Evolutionary conservation across 768 basidiomycete genomes (phyloP).

Genomic region (Holtermanniella nyarrowii): DNA sequence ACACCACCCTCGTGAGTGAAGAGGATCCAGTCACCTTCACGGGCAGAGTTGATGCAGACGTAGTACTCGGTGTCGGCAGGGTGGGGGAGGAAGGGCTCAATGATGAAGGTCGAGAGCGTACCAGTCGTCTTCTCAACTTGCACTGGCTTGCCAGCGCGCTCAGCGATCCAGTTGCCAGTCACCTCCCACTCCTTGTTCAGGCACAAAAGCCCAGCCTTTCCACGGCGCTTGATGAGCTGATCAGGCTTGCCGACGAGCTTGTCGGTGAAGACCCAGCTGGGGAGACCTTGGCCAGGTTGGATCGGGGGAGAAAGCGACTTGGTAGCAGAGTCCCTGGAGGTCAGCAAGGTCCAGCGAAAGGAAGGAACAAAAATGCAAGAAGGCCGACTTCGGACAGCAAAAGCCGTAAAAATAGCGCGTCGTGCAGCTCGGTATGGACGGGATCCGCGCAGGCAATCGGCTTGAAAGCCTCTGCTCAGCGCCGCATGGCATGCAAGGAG

Average conservation of each 20-base stretch:
- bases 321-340: slow-evolving; percentile 37
- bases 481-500: background rate
- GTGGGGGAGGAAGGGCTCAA: slow-evolving; percentile 98
- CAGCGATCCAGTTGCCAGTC: slow-evolving; percentile 74
- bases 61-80: slow-evolving; percentile 91
- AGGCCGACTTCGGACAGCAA: background rate
- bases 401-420: background rate
- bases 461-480: background rate
- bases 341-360: background rate
- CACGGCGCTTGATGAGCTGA: slow-evolving; percentile 98
- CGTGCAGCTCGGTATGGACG: background rate
- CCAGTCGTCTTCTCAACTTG: slow-evolving; percentile 92
- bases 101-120: slow-evolving; percentile 91
- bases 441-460: slow-evolving; percentile 1
- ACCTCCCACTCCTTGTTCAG: slow-evolving; percentile 89
- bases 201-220: slow-evolving; percentile 89
- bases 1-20: slow-evolving; percentile 99
- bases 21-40: slow-evolving; percentile 90
- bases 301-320: slow-evolving; percentile 40
- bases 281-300: slow-evolving; percentile 40
- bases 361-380: too few species aligned
- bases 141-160: slow-evolving; percentile 83
- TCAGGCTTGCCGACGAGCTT: slow-evolving; percentile 45
- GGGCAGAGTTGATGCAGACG: slow-evolving; percentile 91
- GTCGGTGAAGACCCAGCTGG: slow-evolving; percentile 43